These are phyloP conservation scores for Daldinia concentrica DNA, from an alignment of 495 filamentous ascomycete genomes.

Conservation along the genomic window DNA sequence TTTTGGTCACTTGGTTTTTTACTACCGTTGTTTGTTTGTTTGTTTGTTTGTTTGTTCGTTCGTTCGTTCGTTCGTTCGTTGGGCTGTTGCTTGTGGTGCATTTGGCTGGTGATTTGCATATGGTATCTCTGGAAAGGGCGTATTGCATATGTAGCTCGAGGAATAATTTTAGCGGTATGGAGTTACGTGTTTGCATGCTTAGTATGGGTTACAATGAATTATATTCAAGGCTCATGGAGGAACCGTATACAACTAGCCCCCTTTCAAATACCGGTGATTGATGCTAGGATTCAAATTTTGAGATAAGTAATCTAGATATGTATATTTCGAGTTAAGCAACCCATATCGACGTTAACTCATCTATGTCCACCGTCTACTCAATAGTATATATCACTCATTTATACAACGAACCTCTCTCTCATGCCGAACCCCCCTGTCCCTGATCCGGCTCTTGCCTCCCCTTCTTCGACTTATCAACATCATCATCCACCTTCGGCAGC, in stretches of 20 bases:
- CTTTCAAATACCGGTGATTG: not conserved
- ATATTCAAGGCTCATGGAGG: not conserved
- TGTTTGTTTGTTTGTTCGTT: not conserved
- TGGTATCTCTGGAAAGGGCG: not conserved
- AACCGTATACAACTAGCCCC: not conserved
- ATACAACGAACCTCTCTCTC: not conserved
- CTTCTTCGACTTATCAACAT: conserved; percentile 47
- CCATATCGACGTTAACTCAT: not conserved
- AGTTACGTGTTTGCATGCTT: not conserved
- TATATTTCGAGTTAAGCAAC: too few relatives aligned
- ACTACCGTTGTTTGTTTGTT: not conserved
- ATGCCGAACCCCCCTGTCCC: conserved; percentile 22
- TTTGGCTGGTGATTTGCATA: not conserved
- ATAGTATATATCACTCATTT: not conserved
- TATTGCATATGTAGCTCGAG: not conserved
- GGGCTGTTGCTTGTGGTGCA: not conserved
- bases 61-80: not conserved
- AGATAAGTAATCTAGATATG: too few relatives aligned
- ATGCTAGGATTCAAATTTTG: not conserved
- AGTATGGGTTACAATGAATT: not conserved
- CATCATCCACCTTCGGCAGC: conserved; percentile 49
- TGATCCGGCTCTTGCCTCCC: conserved; percentile 1
- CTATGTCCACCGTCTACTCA: not conserved
- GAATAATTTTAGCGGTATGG: not conserved
- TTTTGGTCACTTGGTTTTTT: not conserved